These are phyloP conservation scores for Candida yuanshanica DNA, from an alignment of 805 yeast species.

Conservation along the genomic window DNA sequence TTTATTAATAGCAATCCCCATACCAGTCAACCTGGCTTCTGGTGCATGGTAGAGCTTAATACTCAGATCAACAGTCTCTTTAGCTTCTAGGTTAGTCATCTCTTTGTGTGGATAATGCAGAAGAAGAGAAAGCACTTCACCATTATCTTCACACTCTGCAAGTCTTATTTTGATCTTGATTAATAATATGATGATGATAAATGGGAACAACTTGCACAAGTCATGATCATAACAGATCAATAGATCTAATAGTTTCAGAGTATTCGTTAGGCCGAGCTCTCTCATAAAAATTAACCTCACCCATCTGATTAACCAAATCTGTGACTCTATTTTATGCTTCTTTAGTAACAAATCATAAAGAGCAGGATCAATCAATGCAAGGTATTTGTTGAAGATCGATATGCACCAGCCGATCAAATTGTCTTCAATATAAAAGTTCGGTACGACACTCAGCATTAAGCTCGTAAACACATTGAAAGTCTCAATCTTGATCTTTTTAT, in stretches of 20 bases:
- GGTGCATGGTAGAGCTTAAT: slow-evolving; percentile 28
- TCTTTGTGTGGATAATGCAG: slow-evolving; percentile 38
- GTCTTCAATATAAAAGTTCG: slow-evolving; percentile 38
- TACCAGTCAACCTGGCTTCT: slow-evolving; percentile 28
- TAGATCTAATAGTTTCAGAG: slow-evolving; percentile 37
- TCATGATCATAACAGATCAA: slow-evolving; percentile 28
- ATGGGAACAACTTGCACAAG: slow-evolving; percentile 31
- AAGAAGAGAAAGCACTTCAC: slow-evolving; percentile 39
- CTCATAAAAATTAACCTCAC: slow-evolving; percentile 39
- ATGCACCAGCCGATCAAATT: slow-evolving; percentile 38
- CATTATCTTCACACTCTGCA: slow-evolving; percentile 39
- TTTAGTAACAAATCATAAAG: slow-evolving; percentile 39
- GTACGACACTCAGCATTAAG: slow-evolving; percentile 37
- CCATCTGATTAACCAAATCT: slow-evolving; percentile 48
- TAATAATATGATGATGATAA: slow-evolving; percentile 34
- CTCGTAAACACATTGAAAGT: slow-evolving; percentile 41
- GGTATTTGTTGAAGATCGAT: slow-evolving; percentile 33
- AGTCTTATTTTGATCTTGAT: slow-evolving; percentile 39
- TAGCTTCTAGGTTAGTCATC: slow-evolving; percentile 24
- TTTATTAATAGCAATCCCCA: slow-evolving; percentile 37
- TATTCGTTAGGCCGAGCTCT: slow-evolving; percentile 36
- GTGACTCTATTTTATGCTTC: slow-evolving; percentile 41
- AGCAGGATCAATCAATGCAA: slow-evolving; percentile 41
- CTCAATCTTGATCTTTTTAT: slow-evolving; percentile 24
- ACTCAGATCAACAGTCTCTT: slow-evolving; percentile 29